Evolutionary conservation across 1,284 basidiomycete species (phyloP).

Genomic region (Agaricales sp.): DNA sequence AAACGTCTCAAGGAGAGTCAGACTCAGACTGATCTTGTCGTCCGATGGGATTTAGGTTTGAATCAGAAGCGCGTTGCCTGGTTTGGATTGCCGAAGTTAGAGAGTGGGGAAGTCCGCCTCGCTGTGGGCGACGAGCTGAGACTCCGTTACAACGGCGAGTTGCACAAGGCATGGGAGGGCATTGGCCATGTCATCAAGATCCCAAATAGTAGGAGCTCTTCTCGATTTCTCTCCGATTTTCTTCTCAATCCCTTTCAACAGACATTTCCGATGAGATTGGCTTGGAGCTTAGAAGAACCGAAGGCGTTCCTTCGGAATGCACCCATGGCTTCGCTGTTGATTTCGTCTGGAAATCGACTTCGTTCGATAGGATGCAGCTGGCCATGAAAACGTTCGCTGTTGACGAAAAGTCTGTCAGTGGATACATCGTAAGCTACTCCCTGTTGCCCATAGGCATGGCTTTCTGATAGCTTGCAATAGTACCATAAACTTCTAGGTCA

Average conservation of each 20-base stretch:
- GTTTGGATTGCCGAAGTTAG: conserved; percentile 93
- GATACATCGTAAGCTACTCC: conserved; percentile 69
- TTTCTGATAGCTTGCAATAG: conserved; percentile 28
- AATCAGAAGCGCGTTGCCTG: conserved; percentile 98
- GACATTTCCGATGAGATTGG: conserved; percentile 98
- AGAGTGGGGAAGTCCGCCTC: conserved; percentile 94
- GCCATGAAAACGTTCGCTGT: conserved; percentile 99
- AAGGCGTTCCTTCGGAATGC: conserved; percentile 92
- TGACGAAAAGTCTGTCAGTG: conserved; percentile 98
- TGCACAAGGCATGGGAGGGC: conserved; percentile 93
- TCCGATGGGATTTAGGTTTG: conserved; percentile 95
- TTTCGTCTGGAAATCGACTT: conserved; percentile 99
- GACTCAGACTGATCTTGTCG: conserved; percentile 92
- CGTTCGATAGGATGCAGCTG: conserved; percentile 97
- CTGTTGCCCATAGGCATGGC: conserved; percentile 8
- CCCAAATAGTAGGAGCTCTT: conserved; percentile 76
- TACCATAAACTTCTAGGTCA: conserved; percentile 98
- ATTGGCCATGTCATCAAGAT: conserved; percentile 98
- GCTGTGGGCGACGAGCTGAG: conserved; percentile 96
- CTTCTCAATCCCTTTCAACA: conserved; percentile 22
- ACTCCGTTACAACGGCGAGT: conserved; percentile 80
- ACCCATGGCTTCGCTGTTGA: conserved; percentile 94
- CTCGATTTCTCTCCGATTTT: neutral
- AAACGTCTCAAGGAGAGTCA: conserved; percentile 97
- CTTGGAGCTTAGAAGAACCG: conserved; percentile 82